phyloP scores from a whole-genome alignment of 2,329 filamentous ascomycete species.

The Diaporthe destruens region DNA sequence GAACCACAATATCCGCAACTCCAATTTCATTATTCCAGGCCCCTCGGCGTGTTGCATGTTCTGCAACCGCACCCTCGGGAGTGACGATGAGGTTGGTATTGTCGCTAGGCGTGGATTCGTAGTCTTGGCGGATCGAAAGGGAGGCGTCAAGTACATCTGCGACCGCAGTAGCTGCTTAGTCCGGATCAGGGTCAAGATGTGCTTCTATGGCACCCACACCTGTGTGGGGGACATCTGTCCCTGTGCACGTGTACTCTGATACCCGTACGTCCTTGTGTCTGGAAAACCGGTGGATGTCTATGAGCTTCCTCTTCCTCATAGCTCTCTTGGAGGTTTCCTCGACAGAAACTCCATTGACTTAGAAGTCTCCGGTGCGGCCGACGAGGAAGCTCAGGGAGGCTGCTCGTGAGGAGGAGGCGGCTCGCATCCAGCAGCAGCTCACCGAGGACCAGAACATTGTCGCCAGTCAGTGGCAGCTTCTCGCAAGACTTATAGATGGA shows the following conservation, averaged over 20 bases:
- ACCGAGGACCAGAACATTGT: too few species aligned
- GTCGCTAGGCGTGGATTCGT: too few species aligned
- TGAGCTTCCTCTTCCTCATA: neutral
- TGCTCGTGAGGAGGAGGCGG: too few species aligned
- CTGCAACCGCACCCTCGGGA: neutral
- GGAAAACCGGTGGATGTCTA: neutral
- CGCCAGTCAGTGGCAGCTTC: too few species aligned
- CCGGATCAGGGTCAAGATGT: neutral
- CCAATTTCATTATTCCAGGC: neutral
- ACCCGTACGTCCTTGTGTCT: neutral
- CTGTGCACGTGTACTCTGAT: too few species aligned
- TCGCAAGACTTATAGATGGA: neutral
- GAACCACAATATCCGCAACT: neutral
- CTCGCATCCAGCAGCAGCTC: too few species aligned
- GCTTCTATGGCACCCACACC: neutral
- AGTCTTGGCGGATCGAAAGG: neutral
- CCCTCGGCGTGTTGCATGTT: neutral
- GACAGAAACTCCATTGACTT: neutral
- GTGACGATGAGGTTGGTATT: too few species aligned
- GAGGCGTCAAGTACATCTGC: neutral
- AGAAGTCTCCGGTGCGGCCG: neutral
- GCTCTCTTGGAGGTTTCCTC: neutral
- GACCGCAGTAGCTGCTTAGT: neutral
- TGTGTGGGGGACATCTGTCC: neutral
- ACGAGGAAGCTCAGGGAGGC: too few species aligned